Base-by-base conservation (phyloP, 2,329 filamentous ascomycete species). In the Fusarium devonianum region DNA sequence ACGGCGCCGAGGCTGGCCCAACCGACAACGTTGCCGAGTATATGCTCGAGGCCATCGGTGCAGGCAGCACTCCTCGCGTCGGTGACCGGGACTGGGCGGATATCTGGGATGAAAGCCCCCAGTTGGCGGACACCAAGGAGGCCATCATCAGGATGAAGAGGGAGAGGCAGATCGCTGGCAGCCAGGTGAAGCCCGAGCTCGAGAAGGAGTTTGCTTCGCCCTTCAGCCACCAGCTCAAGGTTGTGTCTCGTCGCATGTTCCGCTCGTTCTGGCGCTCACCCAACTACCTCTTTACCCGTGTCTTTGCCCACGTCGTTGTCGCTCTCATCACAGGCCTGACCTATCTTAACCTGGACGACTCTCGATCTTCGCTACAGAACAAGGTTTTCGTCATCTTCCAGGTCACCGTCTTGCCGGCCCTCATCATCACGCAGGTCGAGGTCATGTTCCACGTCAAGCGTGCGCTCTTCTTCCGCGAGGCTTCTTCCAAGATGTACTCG, bases 361-460 rank as follows among this genome's bases (percentile, higher is more conserved):
- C 88, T 3, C 83, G 88, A 8, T 75, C 86, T 1, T 89, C 87
- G 2, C 79, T 96, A 4, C 92, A 96, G 71, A 89, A 94, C 76
- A 86, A 87, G 52, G 82, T 96, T 55, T 96, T 96, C 71, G 84
- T 93, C 71, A 89, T 94, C 70, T 96, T 96, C 82, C 90, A 95
- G 69, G 84, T 92, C 40, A 91, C 90, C 0, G 89, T 96, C 16
- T 79, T 96, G 18, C 90, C 91, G 0, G 89, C 89, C 1, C 78
- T 95, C 21, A 90, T 96, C 69, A 84, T 96, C 47, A 85, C 86
- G 1, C 90, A 95, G 66, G 88, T 95, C 43, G 88, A 96, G 71
- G 67, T 74, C 29, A 92, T 92, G 75, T 96, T 89, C 70, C 87
- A 92, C 66, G 77, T 92, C 64, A 86, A 88, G 54, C 84, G 91